phyloP scores from a whole-genome alignment of 2,329 filamentous ascomycete genomes.

The Colletotrichum simmondsii region DNA sequence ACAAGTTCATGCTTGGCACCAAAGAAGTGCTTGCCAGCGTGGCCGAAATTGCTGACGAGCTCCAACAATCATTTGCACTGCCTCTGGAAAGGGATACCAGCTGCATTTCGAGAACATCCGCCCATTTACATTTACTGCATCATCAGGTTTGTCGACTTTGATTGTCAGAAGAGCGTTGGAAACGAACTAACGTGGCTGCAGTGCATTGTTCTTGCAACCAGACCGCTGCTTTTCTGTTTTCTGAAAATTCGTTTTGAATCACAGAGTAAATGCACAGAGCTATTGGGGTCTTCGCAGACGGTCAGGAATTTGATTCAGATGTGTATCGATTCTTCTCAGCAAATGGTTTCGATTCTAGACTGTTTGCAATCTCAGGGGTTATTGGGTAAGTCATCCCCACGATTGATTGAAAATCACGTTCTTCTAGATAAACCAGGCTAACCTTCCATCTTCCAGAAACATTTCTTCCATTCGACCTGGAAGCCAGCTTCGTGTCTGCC shows the following conservation, averaged over 20 bases:
- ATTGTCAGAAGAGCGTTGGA: no score
- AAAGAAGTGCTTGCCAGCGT: slow-evolving; percentile 44
- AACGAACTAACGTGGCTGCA: not conserved
- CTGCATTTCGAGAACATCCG: slow-evolving; percentile 44
- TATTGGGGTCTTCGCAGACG: slow-evolving; percentile 51
- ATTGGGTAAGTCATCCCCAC: slow-evolving; percentile 48
- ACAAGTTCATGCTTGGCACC: slow-evolving; percentile 44
- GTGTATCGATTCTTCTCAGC: slow-evolving; percentile 47
- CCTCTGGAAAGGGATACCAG: slow-evolving; percentile 44
- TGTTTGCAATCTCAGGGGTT: slow-evolving; percentile 57
- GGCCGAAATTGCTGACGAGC: slow-evolving; percentile 43
- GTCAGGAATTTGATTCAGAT: slow-evolving; percentile 47
- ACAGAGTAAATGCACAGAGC: slow-evolving; percentile 36
- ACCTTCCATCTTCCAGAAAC: slow-evolving; percentile 47
- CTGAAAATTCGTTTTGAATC: slow-evolving; percentile 45
- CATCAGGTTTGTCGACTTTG: slow-evolving; percentile 41
- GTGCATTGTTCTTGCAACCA: slow-evolving; percentile 47
- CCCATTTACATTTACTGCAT: slow-evolving; percentile 45
- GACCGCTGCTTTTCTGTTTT: slow-evolving; percentile 45
- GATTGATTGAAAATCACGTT: no score
- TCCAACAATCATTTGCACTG: slow-evolving; percentile 43
- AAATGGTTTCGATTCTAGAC: slow-evolving; percentile 51
- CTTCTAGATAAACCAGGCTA: not conserved
- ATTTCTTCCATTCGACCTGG: slow-evolving; percentile 60
- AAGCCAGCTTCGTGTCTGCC: slow-evolving; percentile 55